Conservation (phyloP, 2,329 filamentous ascomycete genomes). For the Aspergillus brunneoviolaceus region DNA sequence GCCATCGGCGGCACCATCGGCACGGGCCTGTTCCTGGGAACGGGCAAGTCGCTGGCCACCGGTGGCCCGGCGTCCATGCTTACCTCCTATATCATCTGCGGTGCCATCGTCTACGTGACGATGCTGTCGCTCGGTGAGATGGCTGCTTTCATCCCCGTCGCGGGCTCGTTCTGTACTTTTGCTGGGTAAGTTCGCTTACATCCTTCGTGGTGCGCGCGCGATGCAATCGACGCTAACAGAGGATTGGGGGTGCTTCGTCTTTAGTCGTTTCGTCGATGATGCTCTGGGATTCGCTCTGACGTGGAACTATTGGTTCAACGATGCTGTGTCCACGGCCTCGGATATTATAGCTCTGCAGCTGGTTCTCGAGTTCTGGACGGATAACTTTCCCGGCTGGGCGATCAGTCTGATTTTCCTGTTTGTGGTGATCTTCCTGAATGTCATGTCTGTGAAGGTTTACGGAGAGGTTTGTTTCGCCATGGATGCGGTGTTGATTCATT, state of each 20-base stretch:
- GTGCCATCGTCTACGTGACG: conserved; percentile 58
- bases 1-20: conserved; percentile 51
- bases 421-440: conserved; percentile 54
- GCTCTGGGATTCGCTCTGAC: conserved; percentile 46
- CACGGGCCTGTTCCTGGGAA: conserved; percentile 63
- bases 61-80: conserved; percentile 61
- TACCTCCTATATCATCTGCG: conserved; percentile 58
- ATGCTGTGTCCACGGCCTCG: conserved; percentile 60
- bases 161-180: conserved; percentile 57
- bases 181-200: conserved; percentile 43
- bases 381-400: conserved; percentile 63
- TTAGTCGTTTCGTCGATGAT: conserved; percentile 46
- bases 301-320: conserved; percentile 62
- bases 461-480: conserved; percentile 47
- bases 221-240: too few species aligned
- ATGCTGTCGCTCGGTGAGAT: conserved; percentile 63
- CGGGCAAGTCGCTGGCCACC: conserved; percentile 59
- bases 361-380: conserved; percentile 61
- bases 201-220: not conserved
- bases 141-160: conserved; percentile 57
- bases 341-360: conserved; percentile 62
- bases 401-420: conserved; percentile 63
- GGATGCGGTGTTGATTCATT: not conserved
- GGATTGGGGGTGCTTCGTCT: not conserved
- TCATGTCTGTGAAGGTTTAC: conserved; percentile 55